Base-by-base conservation (phyloP, 78 protist species). In the Dictyostelium purpureum region DNA sequence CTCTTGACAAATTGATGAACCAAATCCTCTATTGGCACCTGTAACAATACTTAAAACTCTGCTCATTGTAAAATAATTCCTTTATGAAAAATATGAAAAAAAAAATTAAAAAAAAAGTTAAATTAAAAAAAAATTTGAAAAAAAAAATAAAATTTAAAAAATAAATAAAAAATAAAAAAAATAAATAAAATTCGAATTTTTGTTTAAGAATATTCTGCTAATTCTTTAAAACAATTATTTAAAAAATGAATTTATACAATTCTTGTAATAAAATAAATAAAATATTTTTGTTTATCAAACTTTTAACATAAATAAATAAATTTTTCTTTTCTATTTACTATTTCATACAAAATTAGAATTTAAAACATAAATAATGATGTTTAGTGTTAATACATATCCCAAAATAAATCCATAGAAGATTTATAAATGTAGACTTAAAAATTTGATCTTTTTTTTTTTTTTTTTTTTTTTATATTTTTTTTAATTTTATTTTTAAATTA, bases 21-120 rank as follows among this genome's bases (percentile, higher is more conserved):
- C 90, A 69, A 69, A 82, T 47, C 90, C 90, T 82, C 65, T 82
- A 21, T 49, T 43, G 9, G 57, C 52, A 14, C 90, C 90, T 69
- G 90, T 82, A 54, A 82, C 71, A 19, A 82, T 35, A 1, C 57
- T 69, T 40, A 82, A 82, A 19, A 74, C 75, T 67, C 37, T 67
- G 28, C 37, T 59, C 69, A 59, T 59, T 59, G n/a, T 54, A n/a
- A n/a, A n/a, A n/a, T 59, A 7, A 59, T 1, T 6, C 12, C 14
- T 59, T 24, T 9, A 4, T 10, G 14, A 59, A 59, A 28, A 31
- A 52, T 21, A 52, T 12, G 1, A 52, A 19, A 16, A 21, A 6
- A 52, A 52, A 52, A 52, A 52, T 24, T 24, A 59, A 26, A 24
- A 56, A 26, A 10, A 11, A 59, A 26, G 2, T 0, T 11, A 24